Percentiles rank a stretch among this genome's conserved stretches.
Conservation (phyloP, 2,329 filamentous ascomycete genomes). For the Verruconis gallopava region DNA sequence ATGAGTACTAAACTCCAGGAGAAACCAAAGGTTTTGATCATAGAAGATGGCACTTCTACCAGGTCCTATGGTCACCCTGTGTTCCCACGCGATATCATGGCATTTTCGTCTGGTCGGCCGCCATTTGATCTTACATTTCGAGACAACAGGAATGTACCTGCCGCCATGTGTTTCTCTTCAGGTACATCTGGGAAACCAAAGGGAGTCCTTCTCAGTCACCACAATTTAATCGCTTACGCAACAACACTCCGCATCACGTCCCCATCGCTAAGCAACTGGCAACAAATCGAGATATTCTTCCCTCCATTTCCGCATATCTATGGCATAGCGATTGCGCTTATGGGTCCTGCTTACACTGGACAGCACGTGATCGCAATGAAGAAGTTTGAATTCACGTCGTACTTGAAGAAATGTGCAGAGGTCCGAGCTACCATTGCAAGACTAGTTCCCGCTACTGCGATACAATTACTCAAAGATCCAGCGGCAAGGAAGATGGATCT, state of each 20-base stretch:
- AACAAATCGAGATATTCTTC: conserved; percentile 15
- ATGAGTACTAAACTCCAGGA: neutral
- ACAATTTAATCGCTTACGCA: conserved; percentile 15
- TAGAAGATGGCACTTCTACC: conserved; percentile 2
- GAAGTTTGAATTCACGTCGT: conserved; percentile 11
- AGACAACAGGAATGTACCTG: conserved; percentile 14
- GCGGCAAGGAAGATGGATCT: conserved; percentile 12
- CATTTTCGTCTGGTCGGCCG: neutral
- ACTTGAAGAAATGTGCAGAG: conserved; percentile 12
- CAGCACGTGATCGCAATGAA: conserved; percentile 11
- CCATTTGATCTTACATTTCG: conserved; percentile 14
- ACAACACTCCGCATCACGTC: conserved; percentile 12
- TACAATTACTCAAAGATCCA: conserved; percentile 14
- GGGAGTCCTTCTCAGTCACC: conserved; percentile 15
- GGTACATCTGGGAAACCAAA: conserved; percentile 17
- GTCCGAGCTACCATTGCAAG: conserved; percentile 12
- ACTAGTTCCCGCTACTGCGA: conserved; percentile 16
- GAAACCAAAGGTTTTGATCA: neutral
- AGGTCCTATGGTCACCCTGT: neutral
- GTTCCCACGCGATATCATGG: conserved; percentile 1
- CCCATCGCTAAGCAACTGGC: conserved; percentile 12
- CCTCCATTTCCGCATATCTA: conserved; percentile 12
- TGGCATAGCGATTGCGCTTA: neutral
- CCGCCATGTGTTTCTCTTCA: conserved; percentile 16
- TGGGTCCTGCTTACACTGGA: conserved; percentile 4